Base-by-base conservation (phyloP, 306 rosid species). In the Abrus pulchellus region DNA sequence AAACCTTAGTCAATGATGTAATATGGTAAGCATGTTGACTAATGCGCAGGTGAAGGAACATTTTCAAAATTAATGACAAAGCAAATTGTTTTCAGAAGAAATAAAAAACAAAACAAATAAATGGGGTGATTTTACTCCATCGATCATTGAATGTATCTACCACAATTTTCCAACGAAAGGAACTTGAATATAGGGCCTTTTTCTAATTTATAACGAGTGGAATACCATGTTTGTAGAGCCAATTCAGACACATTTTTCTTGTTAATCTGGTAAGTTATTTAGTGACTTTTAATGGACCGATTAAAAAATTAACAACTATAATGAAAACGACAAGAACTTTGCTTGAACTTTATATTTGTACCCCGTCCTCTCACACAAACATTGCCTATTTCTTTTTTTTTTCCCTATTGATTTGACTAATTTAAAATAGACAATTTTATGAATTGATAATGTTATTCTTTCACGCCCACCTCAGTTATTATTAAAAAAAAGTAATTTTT, bases 81-180 rank as follows among this genome's bases (percentile, higher is more conserved):
- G 29, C 40, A 54, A 56, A 66, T 55, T 20, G 20, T 20, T 20
- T 20, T 20, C 20, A 20, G 20, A 20, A 20, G 20, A 20, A 20
- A 20, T 0, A 20, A 20, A 20, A 20, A 20, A 20, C 20, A 20
- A 20, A 20, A 20, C 20, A 20, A 20, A 20, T 20, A 47, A 77
- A 76, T 43, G 75, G 57, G 70, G 9, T 63, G 56, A 54, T 14
- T 54, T 44, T 43, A 60, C 55, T 32, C 43, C 68, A 50, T 32
- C 68, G 33, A 64, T 54, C 10, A 50, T 57, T 57, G 54, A 75
- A 29, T 50, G 78, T 32, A 59, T 53, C 70, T 55, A 76, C 53
- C 59, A n/a, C 72, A 48, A 14, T 45, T 68, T 72, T 68, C 43
- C 38, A 68, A 48, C 0, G 4, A 74, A 10, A 66, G 62, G 45